Percentiles rank a stretch among this genome's conserved stretches.
Evolutionary conservation across 495 filamentous ascomycete genomes (phyloP).

Genomic region (Annulohypoxylon nitens): DNA sequence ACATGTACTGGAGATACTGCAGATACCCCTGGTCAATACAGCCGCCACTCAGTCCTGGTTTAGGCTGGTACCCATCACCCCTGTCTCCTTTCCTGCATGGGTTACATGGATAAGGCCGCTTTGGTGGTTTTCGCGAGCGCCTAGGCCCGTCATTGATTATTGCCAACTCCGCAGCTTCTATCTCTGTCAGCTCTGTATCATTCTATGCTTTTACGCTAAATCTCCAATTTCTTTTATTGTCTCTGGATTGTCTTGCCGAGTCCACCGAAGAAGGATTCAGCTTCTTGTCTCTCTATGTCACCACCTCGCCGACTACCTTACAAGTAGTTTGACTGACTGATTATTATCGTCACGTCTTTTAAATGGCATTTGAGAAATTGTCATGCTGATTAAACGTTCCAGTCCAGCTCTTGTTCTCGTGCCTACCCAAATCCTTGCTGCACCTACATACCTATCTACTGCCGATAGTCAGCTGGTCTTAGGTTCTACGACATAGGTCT

Average conservation of each 20-base stretch:
- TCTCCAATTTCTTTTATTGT: slow-evolving; percentile 34
- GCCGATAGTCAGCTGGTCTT: slow-evolving; percentile 39
- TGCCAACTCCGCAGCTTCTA: slow-evolving; percentile 39
- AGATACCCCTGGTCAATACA: slow-evolving; percentile 31
- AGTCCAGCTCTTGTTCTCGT: slow-evolving; percentile 24
- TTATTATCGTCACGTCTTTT: slow-evolving; percentile 13
- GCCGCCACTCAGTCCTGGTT: slow-evolving; percentile 37
- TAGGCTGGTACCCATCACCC: slow-evolving; percentile 40
- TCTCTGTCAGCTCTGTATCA: slow-evolving; percentile 18
- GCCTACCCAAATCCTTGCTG: slow-evolving; percentile 17
- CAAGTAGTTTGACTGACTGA: slow-evolving; percentile 23
- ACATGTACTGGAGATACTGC: slow-evolving; percentile 32
- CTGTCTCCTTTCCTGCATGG: slow-evolving; percentile 28
- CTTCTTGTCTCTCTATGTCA: slow-evolving; percentile 8
- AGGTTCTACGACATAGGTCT: slow-evolving; percentile 45
- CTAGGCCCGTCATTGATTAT: slow-evolving; percentile 43
- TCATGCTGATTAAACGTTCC: slow-evolving; percentile 31
- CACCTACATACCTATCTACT: slow-evolving; percentile 18
- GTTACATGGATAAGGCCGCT: slow-evolving; percentile 39
- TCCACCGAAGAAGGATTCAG: slow-evolving; percentile 20
- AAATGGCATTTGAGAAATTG: slow-evolving; percentile 25
- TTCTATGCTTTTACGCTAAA: slow-evolving; percentile 25
- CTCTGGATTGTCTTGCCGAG: slow-evolving; percentile 29
- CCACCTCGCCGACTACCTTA: slow-evolving; percentile 15
- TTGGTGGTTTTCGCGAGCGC: slow-evolving; percentile 40